A percentile compares a stretch with the other conserved stretches of the same genome.
These are phyloP conservation scores for Cutaneotrichosporon dermatis DNA, from an alignment of 1,284 basidiomycete species.

Conservation along the genomic window DNA sequence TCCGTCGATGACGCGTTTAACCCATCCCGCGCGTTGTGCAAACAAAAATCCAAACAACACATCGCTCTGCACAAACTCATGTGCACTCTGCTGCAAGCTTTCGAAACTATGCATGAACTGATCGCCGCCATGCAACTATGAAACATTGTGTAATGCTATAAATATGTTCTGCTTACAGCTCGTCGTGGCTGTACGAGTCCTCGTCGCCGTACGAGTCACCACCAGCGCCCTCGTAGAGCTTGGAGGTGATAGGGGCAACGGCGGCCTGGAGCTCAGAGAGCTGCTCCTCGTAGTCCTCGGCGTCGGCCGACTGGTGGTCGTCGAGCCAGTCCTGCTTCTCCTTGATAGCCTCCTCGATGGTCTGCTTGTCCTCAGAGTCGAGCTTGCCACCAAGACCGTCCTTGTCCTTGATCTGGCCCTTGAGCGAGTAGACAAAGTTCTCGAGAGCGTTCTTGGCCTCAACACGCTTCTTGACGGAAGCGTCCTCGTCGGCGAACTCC, in stretches of 20 bases:
- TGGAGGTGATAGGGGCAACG: conserved; percentile 69
- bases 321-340: conserved; percentile 90
- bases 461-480: conserved; percentile 78
- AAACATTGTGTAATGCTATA: conserved; percentile 5
- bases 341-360: conserved; percentile 74
- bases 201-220: conserved; percentile 38
- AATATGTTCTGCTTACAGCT: conserved; percentile 39
- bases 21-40: too few species aligned
- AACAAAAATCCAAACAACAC: not conserved
- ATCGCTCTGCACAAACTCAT: not conserved
- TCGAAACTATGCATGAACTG: conserved; percentile 3
- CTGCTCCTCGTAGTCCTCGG: conserved; percentile 90
- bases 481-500: conserved; percentile 78
- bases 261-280: conserved; percentile 67
- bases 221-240: conserved; percentile 62
- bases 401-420: conserved; percentile 77
- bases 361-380: conserved; percentile 81
- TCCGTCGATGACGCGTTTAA: too few species aligned
- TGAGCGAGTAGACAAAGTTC: conserved; percentile 64
- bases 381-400: conserved; percentile 89
- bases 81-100: not conserved
- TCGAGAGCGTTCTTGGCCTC: conserved; percentile 52
- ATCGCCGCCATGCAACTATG: conserved; percentile 6
- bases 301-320: conserved; percentile 67
- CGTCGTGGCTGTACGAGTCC: conserved; percentile 46